Base-by-base conservation (phyloP, 345 rosid genomes). In the Bretschneidera sinensis region DNA sequence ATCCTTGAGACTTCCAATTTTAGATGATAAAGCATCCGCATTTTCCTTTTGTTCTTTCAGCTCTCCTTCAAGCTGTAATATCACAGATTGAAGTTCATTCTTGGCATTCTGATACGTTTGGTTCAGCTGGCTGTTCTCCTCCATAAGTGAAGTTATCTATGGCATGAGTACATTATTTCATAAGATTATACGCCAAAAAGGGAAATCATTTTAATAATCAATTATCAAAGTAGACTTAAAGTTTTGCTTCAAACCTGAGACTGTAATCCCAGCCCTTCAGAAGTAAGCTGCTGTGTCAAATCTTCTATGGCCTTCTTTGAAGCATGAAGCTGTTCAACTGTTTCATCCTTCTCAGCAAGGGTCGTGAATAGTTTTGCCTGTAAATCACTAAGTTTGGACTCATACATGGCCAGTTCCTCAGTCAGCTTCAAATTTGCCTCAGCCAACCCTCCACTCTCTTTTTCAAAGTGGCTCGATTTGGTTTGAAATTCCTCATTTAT, bases 381-480 rank as follows among this genome's bases (percentile, higher is more conserved):
- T 59, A 87, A 58, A 60, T 82, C 91, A 63, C 64, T 68, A 67
- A 79, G 71, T 77, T 85, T 80, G 47, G 86, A 72, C 70, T 85
- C 90, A 55, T 82, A 68, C 19, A 51, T 66, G 19, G 97, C 91
- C 54, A 91, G 71, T 68, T 91, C 91, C 74, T 84, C 75, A 54
- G 83, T 78, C 61, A 91, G 81, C 75, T 76, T 85, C 75, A 91
- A 63, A 77, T 95, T 95, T 60, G 82, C 79, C 77, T 77, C 90
- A 0, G 97, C 94, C 61, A 95, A 71, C 24, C 74, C 96, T 57
- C 76, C 88, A 35, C 78, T 87, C 71, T 85, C 96, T 68, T 77
- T 87, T 62, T 88, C 89, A 39, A 80, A 85, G 63, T 73, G 79
- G 21, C 68, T 71, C 24, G 87, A 85, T 72, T 77, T 87, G 54